A percentile compares a stretch with the other conserved stretches of the same genome.
Evolutionary conservation across 1,139 yeast species (phyloP).

Genomic region (Meyerozyma guilliermondii): DNA sequence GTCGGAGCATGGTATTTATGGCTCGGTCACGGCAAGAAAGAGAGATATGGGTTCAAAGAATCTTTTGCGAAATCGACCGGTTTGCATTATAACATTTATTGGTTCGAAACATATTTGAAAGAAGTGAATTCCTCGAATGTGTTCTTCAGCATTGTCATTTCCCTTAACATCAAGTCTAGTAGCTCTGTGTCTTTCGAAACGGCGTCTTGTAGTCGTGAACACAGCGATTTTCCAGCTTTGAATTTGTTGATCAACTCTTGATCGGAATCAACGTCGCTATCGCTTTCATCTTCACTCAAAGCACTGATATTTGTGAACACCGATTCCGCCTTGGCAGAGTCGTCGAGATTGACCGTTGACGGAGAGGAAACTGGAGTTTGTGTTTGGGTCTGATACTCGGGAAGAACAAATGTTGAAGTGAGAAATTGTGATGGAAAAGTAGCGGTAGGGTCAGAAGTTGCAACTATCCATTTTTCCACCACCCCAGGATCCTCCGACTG

Average conservation of each 20-base stretch:
- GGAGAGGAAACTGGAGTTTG: neutral
- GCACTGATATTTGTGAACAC: neutral
- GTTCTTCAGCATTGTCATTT: neutral
- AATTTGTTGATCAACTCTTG: slow-evolving; percentile 4
- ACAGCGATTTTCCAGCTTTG: neutral
- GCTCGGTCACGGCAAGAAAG: slow-evolving; percentile 79
- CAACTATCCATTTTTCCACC: slow-evolving; percentile 44
- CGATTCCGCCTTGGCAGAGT: neutral
- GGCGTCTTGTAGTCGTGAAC: neutral
- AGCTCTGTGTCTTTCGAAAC: neutral
- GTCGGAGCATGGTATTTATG: slow-evolving; percentile 67
- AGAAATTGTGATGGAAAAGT: slow-evolving; percentile 31
- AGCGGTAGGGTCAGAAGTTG: slow-evolving; percentile 29
- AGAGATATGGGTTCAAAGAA: slow-evolving; percentile 73
- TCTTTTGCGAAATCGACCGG: slow-evolving; percentile 63
- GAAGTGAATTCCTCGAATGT: neutral
- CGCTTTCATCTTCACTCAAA: neutral
- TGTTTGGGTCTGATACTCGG: slow-evolving; percentile 4
- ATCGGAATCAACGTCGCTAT: slow-evolving; percentile 7
- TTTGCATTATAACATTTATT: slow-evolving; percentile 15
- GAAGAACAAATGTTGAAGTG: slow-evolving; percentile 30
- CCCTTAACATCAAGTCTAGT: neutral
- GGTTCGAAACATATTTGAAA: neutral
- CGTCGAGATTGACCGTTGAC: neutral
- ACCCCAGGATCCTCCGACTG: slow-evolving; percentile 21